These are phyloP conservation scores for Glycine soja DNA, from an alignment of 306 rosid species.

Conservation along the genomic window DNA sequence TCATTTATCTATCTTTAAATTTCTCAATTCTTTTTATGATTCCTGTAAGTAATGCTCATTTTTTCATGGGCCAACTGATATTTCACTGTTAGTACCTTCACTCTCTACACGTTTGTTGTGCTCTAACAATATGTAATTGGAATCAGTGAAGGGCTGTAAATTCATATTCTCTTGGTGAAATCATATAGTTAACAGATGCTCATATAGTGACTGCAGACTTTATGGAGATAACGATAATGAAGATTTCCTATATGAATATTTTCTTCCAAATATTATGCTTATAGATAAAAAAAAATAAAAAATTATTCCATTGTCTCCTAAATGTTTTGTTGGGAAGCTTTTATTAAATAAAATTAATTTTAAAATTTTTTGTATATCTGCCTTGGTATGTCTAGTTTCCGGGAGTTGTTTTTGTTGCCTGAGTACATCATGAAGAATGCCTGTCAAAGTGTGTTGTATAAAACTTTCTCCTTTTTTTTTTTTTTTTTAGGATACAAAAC, in stretches of 20 bases:
- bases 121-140: background rate
- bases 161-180: background rate
- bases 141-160: slow-evolving; percentile 8
- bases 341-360: too few species aligned
- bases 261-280: too few species aligned
- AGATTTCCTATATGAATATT: too few species aligned
- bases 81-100: slow-evolving; percentile 17
- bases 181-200: too few species aligned
- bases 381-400: slow-evolving; percentile 26
- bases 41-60: background rate
- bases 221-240: too few species aligned
- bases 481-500: slow-evolving; percentile 61
- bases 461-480: background rate
- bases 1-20: slow-evolving; percentile 21
- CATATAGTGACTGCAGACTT: too few species aligned
- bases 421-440: slow-evolving; percentile 29
- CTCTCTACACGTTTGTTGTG: background rate
- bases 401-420: slow-evolving; percentile 16
- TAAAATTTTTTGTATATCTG: slow-evolving; percentile 32
- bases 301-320: too few species aligned
- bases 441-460: slow-evolving; percentile 1
- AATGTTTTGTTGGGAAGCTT: too few species aligned
- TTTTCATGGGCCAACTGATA: slow-evolving; percentile 13
- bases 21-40: slow-evolving; percentile 10
- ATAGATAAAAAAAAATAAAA: too few species aligned